Conservation (phyloP, 441 rosid species). For the Eutrema salsugineum region DNA sequence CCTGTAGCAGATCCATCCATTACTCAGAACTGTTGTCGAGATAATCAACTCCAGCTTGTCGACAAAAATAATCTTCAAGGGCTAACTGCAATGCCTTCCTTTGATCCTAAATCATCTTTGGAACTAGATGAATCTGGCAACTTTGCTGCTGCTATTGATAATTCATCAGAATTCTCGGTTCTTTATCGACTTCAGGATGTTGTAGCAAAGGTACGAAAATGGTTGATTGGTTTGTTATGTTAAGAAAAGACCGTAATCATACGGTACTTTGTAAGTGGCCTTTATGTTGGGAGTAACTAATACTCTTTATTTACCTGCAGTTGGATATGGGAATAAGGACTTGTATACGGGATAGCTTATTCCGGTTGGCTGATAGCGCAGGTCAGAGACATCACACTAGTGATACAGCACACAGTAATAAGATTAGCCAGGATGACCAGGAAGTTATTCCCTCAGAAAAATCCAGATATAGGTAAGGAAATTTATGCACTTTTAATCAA, state of each 20-base stretch:
- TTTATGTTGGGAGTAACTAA: slow-evolving; percentile 30
- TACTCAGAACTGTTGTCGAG: slow-evolving; percentile 40
- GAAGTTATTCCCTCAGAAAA: slow-evolving; percentile 45
- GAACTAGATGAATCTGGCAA: slow-evolving; percentile 63
- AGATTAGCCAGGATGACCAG: slow-evolving; percentile 48
- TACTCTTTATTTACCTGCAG: slow-evolving; percentile 46
- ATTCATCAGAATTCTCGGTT: slow-evolving; percentile 46
- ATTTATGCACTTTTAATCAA: slow-evolving; percentile 5
- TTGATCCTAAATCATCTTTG: slow-evolving; percentile 51
- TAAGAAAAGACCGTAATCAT: slow-evolving; percentile 9
- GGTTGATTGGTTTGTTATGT: slow-evolving; percentile 16
- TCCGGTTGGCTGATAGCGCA: slow-evolving; percentile 90
- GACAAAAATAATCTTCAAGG: slow-evolving; percentile 52
- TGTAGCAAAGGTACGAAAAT: slow-evolving; percentile 61
- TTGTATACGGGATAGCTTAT: slow-evolving; percentile 93
- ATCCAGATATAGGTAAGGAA: slow-evolving; percentile 49
- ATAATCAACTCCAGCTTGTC: slow-evolving; percentile 45
- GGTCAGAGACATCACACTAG: slow-evolving; percentile 60
- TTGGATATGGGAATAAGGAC: slow-evolving; percentile 73
- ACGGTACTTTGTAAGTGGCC: neutral
- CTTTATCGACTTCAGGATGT: slow-evolving; percentile 75
- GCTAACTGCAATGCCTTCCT: slow-evolving; percentile 42
- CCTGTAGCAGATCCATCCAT: slow-evolving; percentile 42
- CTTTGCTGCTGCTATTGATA: slow-evolving; percentile 42
- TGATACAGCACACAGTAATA: slow-evolving; percentile 55